Percentiles rank a stretch among this genome's conserved stretches.
Conservation (phyloP, 176 grass and related monocot species). For the Oryza australiensis region DNA sequence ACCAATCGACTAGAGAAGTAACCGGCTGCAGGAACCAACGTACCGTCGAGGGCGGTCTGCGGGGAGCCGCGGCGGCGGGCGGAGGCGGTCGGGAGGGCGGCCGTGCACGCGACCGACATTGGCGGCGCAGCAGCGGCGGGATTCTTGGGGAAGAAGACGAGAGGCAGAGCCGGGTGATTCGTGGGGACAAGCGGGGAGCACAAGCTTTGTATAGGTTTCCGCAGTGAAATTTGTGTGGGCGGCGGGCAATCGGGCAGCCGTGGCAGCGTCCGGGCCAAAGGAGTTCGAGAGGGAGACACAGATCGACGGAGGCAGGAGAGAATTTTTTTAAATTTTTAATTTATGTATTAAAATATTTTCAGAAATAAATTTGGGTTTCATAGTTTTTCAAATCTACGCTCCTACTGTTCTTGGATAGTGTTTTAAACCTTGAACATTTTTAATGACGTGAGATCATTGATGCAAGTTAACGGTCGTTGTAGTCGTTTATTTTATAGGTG, state of each 20-base stretch:
- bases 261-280: slow-evolving; percentile 45
- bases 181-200: not conserved
- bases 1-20: not conserved
- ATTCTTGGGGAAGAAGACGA: not conserved
- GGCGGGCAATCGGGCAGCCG: slow-evolving; percentile 25
- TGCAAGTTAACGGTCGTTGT: too few relatives aligned
- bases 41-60: slow-evolving; percentile 14
- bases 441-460: too few relatives aligned
- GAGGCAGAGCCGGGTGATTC: not conserved
- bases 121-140: not conserved
- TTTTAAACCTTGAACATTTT: too few relatives aligned
- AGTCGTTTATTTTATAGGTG: too few relatives aligned
- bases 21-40: not conserved
- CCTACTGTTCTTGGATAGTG: too few relatives aligned
- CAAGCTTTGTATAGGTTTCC: slow-evolving; percentile 1
- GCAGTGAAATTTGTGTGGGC: slow-evolving; percentile 13
- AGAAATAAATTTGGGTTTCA: too few relatives aligned
- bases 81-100: slow-evolving; percentile 37
- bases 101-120: slow-evolving; percentile 48
- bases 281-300: slow-evolving; percentile 19
- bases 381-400: too few relatives aligned
- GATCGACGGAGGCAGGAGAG: not conserved
- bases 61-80: slow-evolving; percentile 16
- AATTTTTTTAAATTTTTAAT: too few relatives aligned
- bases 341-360: too few relatives aligned